phyloP scores from a whole-genome alignment of 169 alveolate species.

The Plasmodium gaboni region DNA sequence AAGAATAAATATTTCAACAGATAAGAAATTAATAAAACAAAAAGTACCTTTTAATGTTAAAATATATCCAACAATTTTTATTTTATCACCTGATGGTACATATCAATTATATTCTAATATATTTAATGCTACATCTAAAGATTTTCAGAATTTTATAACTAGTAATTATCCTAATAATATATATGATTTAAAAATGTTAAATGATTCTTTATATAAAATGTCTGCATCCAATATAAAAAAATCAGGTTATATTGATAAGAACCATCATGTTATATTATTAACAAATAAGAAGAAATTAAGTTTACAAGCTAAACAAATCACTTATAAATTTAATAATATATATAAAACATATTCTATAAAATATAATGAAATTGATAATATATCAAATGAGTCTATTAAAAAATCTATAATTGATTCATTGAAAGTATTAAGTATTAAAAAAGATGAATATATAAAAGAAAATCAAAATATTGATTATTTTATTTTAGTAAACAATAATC shows the following conservation, averaged over 20 bases:
- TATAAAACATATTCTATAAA: conserved; percentile 29
- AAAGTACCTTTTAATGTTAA: conserved; percentile 81
- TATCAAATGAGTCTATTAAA: conserved; percentile 27
- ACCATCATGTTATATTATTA: conserved; percentile 22
- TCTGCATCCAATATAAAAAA: background rate
- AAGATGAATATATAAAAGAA: conserved; percentile 45
- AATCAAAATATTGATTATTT: conserved; percentile 61
- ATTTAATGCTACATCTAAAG: conserved; percentile 74
- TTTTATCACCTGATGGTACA: conserved; percentile 77
- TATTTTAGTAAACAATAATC: conserved; percentile 30
- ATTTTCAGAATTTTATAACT: conserved; percentile 72
- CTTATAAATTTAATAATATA: conserved; percentile 26
- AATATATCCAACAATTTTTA: conserved; percentile 80
- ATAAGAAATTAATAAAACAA: conserved; percentile 66
- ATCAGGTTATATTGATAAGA: conserved; percentile 33
- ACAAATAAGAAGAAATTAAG: conserved; percentile 44
- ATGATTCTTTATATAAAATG: background rate
- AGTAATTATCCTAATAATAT: conserved; percentile 70
- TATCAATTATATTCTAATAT: conserved; percentile 79
- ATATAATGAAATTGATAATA: conserved; percentile 31
- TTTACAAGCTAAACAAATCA: conserved; percentile 37
- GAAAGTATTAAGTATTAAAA: conserved; percentile 60
- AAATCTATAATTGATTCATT: conserved; percentile 37
- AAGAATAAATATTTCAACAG: conserved; percentile 77
- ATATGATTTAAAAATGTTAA: conserved; percentile 6